Percentiles rank a stretch among this genome's conserved stretches.
Evolutionary conservation across 2,329 filamentous ascomycete species (phyloP).

Genomic region (Raffaelea albimanens): DNA sequence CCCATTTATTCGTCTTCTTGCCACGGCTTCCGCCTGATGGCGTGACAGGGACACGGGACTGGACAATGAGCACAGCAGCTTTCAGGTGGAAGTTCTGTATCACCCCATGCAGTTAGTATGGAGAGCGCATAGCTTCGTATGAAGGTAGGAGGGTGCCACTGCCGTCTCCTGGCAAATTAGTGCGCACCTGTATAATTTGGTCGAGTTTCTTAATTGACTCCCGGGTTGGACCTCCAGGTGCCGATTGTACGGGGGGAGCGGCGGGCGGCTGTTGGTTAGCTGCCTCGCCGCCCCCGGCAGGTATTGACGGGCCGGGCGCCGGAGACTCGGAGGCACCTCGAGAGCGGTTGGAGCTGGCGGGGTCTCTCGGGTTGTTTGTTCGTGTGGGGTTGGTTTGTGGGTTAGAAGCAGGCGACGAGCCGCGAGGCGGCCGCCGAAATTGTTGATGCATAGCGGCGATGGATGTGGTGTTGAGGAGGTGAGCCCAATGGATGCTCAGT

Average conservation of each 20-base stretch:
- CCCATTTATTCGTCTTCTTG: neutral
- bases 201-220: constrained; percentile 74
- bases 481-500: neutral
- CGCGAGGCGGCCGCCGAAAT: constrained; percentile 63
- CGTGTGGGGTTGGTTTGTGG: constrained; percentile 63
- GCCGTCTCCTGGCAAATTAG: too few relatives aligned
- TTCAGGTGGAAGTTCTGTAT: constrained; percentile 83
- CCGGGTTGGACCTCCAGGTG: constrained; percentile 38
- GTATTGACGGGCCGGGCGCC: constrained; percentile 16
- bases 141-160: too few relatives aligned
- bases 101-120: constrained; percentile 2
- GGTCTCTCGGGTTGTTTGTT: constrained; percentile 68
- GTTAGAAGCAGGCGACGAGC: constrained; percentile 63
- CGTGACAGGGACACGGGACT: constrained; percentile 65
- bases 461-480: neutral
- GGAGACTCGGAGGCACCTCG: constrained; percentile 34
- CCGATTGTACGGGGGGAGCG: constrained; percentile 36
- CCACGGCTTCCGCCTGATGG: neutral
- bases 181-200: constrained; percentile 79
- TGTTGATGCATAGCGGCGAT: constrained; percentile 76
- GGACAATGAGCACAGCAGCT: constrained; percentile 72
- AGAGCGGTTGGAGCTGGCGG: constrained; percentile 25
- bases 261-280: constrained; percentile 27
- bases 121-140: too few relatives aligned
- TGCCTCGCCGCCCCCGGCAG: constrained; percentile 18